Percentiles rank a stretch among this genome's conserved stretches.
Conservation (phyloP, 1,284 basidiomycete genomes). For the Irpex rosettiformis region DNA sequence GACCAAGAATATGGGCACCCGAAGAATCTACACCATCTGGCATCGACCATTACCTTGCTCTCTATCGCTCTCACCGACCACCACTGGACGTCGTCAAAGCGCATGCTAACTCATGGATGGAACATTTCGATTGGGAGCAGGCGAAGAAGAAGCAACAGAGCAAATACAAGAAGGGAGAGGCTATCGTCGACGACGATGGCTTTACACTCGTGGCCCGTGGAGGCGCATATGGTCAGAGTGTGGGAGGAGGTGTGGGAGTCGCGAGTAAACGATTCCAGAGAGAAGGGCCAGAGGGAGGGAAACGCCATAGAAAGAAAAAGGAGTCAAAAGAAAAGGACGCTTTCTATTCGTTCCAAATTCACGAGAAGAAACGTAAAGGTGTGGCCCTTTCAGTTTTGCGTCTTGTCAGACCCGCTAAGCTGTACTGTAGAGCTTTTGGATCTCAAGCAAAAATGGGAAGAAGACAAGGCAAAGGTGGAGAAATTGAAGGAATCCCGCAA, state of each 20-base stretch:
- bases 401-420: constrained; percentile 7
- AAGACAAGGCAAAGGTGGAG: constrained; percentile 84
- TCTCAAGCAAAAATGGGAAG: constrained; percentile 78
- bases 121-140: constrained; percentile 69
- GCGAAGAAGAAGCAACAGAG: constrained; percentile 62
- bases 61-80: constrained; percentile 66
- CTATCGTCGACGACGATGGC: constrained; percentile 88
- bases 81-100: constrained; percentile 65
- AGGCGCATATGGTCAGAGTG: constrained; percentile 82
- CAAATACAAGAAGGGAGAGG: constrained; percentile 73
- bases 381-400: constrained; percentile 23
- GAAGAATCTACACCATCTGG: constrained; percentile 58
- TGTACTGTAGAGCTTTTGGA: constrained; percentile 60
- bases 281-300: constrained; percentile 17
- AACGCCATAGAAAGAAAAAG: constrained; percentile 42
- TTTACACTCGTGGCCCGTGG: constrained; percentile 89
- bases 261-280: constrained; percentile 66
- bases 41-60: constrained; percentile 63
- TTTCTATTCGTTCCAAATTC: constrained; percentile 87
- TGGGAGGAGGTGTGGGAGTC: constrained; percentile 77
- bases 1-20: constrained; percentile 56
- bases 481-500: constrained; percentile 74
- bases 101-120: constrained; percentile 77
- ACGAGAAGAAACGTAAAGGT: constrained; percentile 86
- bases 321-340: constrained; percentile 67